Conservation (phyloP, 75 land plant genomes). For the Sequoia sempervirens region DNA sequence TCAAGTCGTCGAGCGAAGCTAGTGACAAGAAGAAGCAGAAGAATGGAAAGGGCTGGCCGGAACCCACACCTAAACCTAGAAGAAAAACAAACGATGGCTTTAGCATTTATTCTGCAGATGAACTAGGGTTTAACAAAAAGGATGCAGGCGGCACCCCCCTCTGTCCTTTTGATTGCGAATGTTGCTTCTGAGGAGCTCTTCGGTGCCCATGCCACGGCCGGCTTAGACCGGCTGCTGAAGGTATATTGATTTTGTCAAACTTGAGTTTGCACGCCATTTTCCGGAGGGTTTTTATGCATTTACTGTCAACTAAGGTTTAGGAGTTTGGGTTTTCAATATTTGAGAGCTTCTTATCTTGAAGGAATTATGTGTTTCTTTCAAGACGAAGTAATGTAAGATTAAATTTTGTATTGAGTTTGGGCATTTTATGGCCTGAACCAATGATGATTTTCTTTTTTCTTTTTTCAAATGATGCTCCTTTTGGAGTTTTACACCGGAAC, state of each 20-base stretch:
- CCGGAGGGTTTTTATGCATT: not conserved
- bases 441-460: not conserved
- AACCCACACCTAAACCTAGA: slow-evolving; percentile 25
- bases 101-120: slow-evolving; percentile 74
- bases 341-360: not conserved
- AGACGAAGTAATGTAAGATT: not conserved
- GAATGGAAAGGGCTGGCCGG: slow-evolving; percentile 10
- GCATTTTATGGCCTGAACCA: not conserved
- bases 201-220: not conserved
- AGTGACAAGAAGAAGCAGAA: slow-evolving; percentile 26
- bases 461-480: not conserved
- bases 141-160: slow-evolving; percentile 78
- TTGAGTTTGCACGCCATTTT: not conserved
- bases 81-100: slow-evolving; percentile 72
- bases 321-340: not conserved
- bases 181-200: slow-evolving; percentile 63
- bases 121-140: slow-evolving; percentile 55
- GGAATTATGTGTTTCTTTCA: not conserved
- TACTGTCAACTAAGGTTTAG: not conserved
- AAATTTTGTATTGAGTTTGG: not conserved
- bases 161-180: slow-evolving; percentile 88
- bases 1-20: not conserved
- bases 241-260: not conserved
- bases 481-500: not conserved
- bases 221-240: not conserved